Evolutionary conservation across 2,329 filamentous ascomycete species (phyloP).

Genomic region (Thelonectria discophora): DNA sequence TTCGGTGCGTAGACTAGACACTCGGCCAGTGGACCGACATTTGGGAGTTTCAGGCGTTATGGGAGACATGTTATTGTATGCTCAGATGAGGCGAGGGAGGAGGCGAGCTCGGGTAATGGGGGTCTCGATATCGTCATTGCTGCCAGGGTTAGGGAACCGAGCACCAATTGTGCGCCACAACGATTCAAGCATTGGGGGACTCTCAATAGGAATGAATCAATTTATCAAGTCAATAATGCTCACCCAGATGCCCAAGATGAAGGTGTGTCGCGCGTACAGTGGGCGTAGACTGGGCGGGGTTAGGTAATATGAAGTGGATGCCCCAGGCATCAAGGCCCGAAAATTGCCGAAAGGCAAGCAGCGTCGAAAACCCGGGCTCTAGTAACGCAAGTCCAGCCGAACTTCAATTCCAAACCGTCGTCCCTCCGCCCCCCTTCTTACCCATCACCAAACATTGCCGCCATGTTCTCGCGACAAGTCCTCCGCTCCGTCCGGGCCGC

Average conservation of each 20-base stretch:
- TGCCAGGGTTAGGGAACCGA: background rate
- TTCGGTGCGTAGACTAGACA: background rate
- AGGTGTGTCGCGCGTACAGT: background rate
- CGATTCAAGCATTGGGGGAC: background rate
- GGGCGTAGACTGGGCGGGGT: slow-evolving; percentile 21
- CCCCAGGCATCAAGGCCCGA: slow-evolving; percentile 53
- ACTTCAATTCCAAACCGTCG: slow-evolving; percentile 32
- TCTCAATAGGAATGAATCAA: background rate
- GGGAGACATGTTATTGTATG: slow-evolving; percentile 33
- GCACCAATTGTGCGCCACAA: background rate
- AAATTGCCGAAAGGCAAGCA: slow-evolving; percentile 54
- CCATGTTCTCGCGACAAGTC: slow-evolving; percentile 70
- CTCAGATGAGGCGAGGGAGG: slow-evolving; percentile 27
- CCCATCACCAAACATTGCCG: slow-evolving; percentile 26
- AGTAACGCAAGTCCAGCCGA: slow-evolving; percentile 31
- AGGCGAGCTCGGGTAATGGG: slow-evolving; percentile 14
- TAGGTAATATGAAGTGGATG: slow-evolving; percentile 50
- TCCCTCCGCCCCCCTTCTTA: slow-evolving; percentile 15
- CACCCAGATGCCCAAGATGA: background rate
- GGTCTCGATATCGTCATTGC: background rate
- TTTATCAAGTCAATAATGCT: background rate
- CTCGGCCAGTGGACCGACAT: slow-evolving; percentile 19
- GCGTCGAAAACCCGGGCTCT: slow-evolving; percentile 44
- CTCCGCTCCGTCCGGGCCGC: slow-evolving; percentile 65
- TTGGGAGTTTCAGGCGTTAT: slow-evolving; percentile 34